Evolutionary conservation across 768 basidiomycete species (phyloP), one percentile per base, ranked within the genome.

Genomic region (Lactarius deliciosus): DNA sequence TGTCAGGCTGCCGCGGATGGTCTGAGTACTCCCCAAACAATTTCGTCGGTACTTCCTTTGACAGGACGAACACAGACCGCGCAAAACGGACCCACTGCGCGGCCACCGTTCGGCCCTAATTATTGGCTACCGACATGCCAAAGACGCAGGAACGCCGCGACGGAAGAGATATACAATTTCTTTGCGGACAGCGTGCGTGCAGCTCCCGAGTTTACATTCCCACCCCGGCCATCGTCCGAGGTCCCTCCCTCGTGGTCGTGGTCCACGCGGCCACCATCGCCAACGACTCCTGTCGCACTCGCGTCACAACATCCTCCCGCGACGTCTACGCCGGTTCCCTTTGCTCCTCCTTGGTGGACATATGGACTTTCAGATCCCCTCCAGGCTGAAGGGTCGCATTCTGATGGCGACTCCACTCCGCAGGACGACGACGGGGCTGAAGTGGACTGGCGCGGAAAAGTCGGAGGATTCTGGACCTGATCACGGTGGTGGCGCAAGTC

Each of bases 1-100:
- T 88, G 88, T 70, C 81, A 82, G 70, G 82, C 81, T 25, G 85
- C 86, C 1, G 81, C 81, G 15, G 82, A 82, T 50, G 79, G 81
- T 55, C 73, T 83, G 43, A 85, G 86, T 71, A 56, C 60, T 36
- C 22, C 53, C 50, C 62, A 32, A 34, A 73, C 80, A 13, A 70
- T 77, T 56, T 75, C 80, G 9, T 82, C 83, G 34, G 76, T 81
- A 5, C 77, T 77, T 41, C 72, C 73, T 36, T 79, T 78, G 2
- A 69, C 73, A 32, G 73, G 61, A 63, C 71, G 34, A 77, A 79
- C 65, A 72, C 79, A 34, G 69, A 73, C n/a, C 69, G 61, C 40
- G 59, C 65, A 50, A 64, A 36, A 61, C 40, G 55, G 61, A 20
- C 60, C 66, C 34, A 64, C 72, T 6, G 32, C 57, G 20, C 71